Evolutionary conservation across 331 rosid species (phyloP), one percentile per base, ranked within the genome.

Genomic region (Acacia concinna): DNA sequence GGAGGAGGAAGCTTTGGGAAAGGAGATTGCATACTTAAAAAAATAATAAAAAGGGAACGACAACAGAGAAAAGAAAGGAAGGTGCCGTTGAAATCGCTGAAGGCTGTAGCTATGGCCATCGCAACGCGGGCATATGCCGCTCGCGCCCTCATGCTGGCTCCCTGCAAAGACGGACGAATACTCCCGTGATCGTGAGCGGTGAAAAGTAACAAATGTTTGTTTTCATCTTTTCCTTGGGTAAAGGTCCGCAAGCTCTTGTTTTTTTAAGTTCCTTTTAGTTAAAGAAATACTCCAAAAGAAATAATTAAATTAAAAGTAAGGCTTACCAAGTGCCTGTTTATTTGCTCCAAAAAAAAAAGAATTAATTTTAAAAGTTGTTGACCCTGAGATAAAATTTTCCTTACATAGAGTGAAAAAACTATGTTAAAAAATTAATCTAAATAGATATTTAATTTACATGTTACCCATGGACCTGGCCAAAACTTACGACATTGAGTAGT

Each of bases 51-150:
- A n/a, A 21, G 21, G 15, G 7, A 8, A 23, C 15, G 14, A 8
- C 15, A 56, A 56, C 2, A 31, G 0, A 62, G 23, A 63, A 10
- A 0, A 43, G 5, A 20, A 38, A 62, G 78, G 84, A 76, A 81
- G 85, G 44, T 70, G 86, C 81, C 73, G 71, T 38, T 44, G 65
- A 66, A 43, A 8, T 60, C 32, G 83, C 27, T 40, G 65, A n/a
- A n/a, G 30, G 18, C 20, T 28, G 32, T 77, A 54, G 84, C 86
- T 65, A 81, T 81, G 81, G 88, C 86, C 88, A 87, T 84, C 81
- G 46, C 41, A 3, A 28, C 64, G 40, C 25, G 37, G 31, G 81
- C 64, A 41, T 73, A 4, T 27, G 37, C 37, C 18, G 37, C 20
- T 27, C 49, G 60, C 71, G 15, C 40, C 27, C 56, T 76, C 28